Evolutionary conservation across 768 basidiomycete species (phyloP).

Genomic region (Suillus occidentalis): DNA sequence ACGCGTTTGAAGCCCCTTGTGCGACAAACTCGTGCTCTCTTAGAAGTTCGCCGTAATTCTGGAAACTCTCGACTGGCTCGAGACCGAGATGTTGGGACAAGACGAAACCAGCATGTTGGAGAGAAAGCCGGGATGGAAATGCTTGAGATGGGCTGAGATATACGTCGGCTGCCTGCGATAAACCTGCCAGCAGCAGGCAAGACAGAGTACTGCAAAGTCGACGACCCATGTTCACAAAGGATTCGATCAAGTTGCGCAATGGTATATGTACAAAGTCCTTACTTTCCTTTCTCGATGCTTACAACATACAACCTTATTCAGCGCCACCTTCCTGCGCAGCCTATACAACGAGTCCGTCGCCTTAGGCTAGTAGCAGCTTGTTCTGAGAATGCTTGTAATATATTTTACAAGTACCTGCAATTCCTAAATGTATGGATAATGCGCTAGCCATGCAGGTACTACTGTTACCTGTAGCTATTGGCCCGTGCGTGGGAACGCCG

Average conservation of each 20-base stretch:
- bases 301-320: background rate
- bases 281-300: background rate
- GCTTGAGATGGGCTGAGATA: constrained; percentile 54
- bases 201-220: constrained; percentile 22
- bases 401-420: background rate
- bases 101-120: constrained; percentile 55
- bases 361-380: background rate
- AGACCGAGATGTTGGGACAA: constrained; percentile 73
- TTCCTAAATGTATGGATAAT: background rate
- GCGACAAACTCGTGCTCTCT: constrained; percentile 56
- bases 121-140: constrained; percentile 42
- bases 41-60: constrained; percentile 32
- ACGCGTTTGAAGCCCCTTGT: constrained; percentile 46
- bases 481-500: constrained; percentile 49
- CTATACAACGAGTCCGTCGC: background rate
- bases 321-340: too few relatives aligned
- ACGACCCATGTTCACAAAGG: constrained; percentile 17
- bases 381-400: background rate
- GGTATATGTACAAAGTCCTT: background rate
- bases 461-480: constrained; percentile 12
- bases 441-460: background rate
- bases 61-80: constrained; percentile 58
- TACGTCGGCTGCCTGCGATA: constrained; percentile 54
- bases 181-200: constrained; percentile 29
- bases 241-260: background rate